These are phyloP conservation scores for Avicennia marina DNA, from an alignment of 257 asterid species.

Conservation along the genomic window DNA sequence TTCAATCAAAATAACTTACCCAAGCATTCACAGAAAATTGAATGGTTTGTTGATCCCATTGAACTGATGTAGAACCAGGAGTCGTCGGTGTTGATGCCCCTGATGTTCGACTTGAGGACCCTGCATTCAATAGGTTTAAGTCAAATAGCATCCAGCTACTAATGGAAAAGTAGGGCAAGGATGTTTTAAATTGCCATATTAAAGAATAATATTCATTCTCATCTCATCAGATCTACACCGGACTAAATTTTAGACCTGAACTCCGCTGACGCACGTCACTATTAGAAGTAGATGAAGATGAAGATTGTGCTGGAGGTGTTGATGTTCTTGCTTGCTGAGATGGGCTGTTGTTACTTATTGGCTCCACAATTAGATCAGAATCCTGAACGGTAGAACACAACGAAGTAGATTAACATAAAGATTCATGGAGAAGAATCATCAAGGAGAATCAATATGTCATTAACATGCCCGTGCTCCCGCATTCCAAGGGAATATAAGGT, in stretches of 20 bases:
- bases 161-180: conserved; percentile 1
- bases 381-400: conserved; percentile 41
- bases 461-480: neutral
- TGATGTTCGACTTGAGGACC: neutral
- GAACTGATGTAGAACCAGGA: neutral
- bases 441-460: neutral
- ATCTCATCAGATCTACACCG: neutral
- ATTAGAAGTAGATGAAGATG: conserved; percentile 55
- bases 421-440: neutral
- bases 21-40: conserved; percentile 3
- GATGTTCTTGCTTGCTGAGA: conserved; percentile 64
- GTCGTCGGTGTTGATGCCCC: neutral
- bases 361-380: conserved; percentile 74
- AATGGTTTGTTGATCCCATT: neutral
- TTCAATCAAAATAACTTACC: neutral
- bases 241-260: conserved; percentile 38
- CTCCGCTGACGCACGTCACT: conserved; percentile 43
- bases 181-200: conserved; percentile 1
- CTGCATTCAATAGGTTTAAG: neutral
- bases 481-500: neutral
- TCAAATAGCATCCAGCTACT: conserved; percentile 4
- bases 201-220: neutral
- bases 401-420: conserved; percentile 9
- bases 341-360: conserved; percentile 50
- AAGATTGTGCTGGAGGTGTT: conserved; percentile 39